These are phyloP conservation scores for Mycena epipterygia DNA, from an alignment of 768 basidiomycete species.

Conservation along the genomic window DNA sequence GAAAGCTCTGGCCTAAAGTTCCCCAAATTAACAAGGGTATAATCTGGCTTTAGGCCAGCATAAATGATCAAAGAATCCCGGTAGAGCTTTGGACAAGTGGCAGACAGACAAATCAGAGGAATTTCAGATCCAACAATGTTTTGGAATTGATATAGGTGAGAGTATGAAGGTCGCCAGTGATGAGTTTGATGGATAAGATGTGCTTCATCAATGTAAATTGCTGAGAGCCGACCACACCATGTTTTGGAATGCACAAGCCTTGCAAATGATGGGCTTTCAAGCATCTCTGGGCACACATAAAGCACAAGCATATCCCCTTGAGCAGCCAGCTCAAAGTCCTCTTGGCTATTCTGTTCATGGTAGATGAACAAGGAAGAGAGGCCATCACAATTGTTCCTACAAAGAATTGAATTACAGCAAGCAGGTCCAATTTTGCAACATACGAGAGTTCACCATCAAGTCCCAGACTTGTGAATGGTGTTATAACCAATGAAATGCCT, in stretches of 20 bases:
- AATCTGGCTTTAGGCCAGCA: slow-evolving; percentile 29
- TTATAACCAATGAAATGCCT: slow-evolving; percentile 39
- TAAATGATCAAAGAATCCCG: slow-evolving; percentile 24
- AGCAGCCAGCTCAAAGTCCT: slow-evolving; percentile 28
- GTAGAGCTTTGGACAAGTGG: slow-evolving; percentile 35
- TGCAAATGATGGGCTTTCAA: slow-evolving; percentile 41
- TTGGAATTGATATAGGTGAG: slow-evolving; percentile 25
- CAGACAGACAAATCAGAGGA: slow-evolving; percentile 33
- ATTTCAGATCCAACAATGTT: slow-evolving; percentile 27
- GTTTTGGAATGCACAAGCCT: slow-evolving; percentile 31
- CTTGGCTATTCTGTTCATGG: slow-evolving; percentile 19
- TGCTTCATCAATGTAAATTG: slow-evolving; percentile 41
- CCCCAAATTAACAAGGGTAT: slow-evolving; percentile 38
- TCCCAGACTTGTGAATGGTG: slow-evolving; percentile 43
- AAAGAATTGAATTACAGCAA: neutral
- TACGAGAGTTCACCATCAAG: slow-evolving; percentile 37
- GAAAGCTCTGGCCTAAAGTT: slow-evolving; percentile 41
- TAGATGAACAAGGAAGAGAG: slow-evolving; percentile 26
- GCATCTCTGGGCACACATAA: slow-evolving; percentile 44
- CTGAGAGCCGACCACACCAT: slow-evolving; percentile 37
- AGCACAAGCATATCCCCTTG: slow-evolving; percentile 30
- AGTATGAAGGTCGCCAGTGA: neutral
- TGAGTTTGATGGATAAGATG: slow-evolving; percentile 35
- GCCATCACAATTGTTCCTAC: slow-evolving; percentile 14
- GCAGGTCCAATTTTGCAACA: neutral